These are phyloP conservation scores for Exserohilum turcica DNA, from an alignment of 2,329 filamentous ascomycete genomes.

Conservation along the genomic window DNA sequence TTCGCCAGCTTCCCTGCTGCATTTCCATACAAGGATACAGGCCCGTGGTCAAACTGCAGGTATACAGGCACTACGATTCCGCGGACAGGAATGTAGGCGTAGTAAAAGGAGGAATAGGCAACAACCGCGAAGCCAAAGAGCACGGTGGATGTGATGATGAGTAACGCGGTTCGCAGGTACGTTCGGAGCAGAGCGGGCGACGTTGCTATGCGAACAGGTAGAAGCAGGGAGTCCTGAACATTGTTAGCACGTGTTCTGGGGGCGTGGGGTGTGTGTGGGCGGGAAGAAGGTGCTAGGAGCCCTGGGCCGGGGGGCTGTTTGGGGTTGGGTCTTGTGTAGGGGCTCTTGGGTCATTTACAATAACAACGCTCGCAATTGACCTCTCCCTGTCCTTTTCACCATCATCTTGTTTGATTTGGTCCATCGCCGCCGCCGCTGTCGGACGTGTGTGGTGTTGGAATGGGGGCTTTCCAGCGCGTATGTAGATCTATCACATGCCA, in stretches of 20 bases:
- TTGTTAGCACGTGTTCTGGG: conserved; percentile 12
- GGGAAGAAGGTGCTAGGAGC: background rate
- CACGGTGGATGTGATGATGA: conserved; percentile 58
- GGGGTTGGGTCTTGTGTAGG: too few relatives aligned
- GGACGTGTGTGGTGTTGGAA: conserved; percentile 9
- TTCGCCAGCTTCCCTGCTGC: conserved; percentile 16
- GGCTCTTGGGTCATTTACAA: too few relatives aligned
- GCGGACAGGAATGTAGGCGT: conserved; percentile 69
- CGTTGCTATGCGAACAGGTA: conserved; percentile 60
- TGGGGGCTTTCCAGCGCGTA: conserved; percentile 9
- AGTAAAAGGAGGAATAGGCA: conserved; percentile 71
- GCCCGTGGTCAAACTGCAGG: conserved; percentile 64
- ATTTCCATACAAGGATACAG: conserved; percentile 1
- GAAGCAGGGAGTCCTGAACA: conserved; percentile 57
- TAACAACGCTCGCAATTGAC: conserved; percentile 24
- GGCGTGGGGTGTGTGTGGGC: background rate
- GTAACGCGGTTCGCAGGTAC: conserved; percentile 65
- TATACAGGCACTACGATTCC: conserved; percentile 66
- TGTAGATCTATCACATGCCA: conserved; percentile 35
- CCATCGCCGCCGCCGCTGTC: conserved; percentile 22
- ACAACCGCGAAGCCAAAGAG: conserved; percentile 64
- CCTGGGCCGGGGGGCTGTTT: too few relatives aligned
- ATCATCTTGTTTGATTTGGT: conserved; percentile 29
- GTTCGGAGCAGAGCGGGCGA: conserved; percentile 67
- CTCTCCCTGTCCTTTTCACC: conserved; percentile 11